Conservation (phyloP, 192 early-diverging fungal genomes). For the Backusella sp. region DNA sequence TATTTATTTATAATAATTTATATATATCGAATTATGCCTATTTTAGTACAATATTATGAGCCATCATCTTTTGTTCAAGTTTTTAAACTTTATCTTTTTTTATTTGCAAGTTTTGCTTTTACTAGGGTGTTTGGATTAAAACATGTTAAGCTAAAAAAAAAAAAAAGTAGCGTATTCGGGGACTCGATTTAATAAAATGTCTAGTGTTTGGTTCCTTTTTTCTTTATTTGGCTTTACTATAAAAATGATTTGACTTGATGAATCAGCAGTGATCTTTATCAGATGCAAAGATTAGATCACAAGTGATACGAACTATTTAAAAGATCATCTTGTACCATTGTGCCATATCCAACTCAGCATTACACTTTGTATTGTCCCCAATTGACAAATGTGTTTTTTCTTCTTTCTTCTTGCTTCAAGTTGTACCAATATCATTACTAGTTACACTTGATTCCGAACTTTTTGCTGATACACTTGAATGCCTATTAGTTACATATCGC, state of each 20-base stretch:
- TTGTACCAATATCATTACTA: neutral
- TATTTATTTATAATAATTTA: neutral
- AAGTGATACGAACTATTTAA: neutral
- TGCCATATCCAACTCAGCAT: neutral
- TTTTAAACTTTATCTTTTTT: neutral
- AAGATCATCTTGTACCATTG: constrained; percentile 4
- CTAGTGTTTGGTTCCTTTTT: neutral
- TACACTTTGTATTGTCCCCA: neutral
- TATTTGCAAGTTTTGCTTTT: neutral
- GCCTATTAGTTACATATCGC: neutral
- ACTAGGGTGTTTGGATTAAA: neutral
- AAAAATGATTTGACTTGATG: neutral
- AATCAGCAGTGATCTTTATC: constrained; percentile 9
- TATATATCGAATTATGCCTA: neutral
- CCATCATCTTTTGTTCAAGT: neutral
- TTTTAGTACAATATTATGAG: neutral
- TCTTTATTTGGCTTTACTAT: neutral
- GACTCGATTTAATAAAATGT: neutral
- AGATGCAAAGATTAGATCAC: constrained; percentile 5
- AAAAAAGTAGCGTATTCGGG: neutral
- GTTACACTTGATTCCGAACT: neutral
- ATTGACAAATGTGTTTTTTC: neutral
- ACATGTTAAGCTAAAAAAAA: neutral
- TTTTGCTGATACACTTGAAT: neutral
- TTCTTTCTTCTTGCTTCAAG: neutral